Percentiles rank a stretch among this genome's conserved stretches.
Conservation (phyloP, 2,329 filamentous ascomycete genomes). For the Alternaria solani region DNA sequence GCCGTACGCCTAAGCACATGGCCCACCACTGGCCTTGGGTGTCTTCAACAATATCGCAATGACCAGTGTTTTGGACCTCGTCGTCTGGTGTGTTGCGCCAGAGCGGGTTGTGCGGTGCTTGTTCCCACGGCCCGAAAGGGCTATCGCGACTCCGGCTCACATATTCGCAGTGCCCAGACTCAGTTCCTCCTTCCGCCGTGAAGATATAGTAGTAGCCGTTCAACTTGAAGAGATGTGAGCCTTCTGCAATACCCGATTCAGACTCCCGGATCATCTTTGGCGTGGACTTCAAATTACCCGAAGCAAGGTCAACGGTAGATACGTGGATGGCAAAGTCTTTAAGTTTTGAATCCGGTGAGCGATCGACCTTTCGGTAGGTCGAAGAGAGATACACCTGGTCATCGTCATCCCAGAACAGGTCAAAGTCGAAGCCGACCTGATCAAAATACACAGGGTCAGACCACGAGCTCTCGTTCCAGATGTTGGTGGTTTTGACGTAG, state of each 20-base stretch:
- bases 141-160: slow-evolving; percentile 60
- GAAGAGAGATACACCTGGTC: slow-evolving; percentile 57
- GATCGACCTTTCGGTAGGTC: slow-evolving; percentile 23
- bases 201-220: slow-evolving; percentile 38
- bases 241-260: slow-evolving; percentile 37
- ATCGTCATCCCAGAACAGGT: slow-evolving; percentile 63
- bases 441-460: slow-evolving; percentile 37
- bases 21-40: slow-evolving; percentile 35
- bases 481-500: slow-evolving; percentile 45
- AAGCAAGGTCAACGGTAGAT: slow-evolving; percentile 41
- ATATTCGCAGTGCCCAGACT: slow-evolving; percentile 54
- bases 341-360: slow-evolving; percentile 24
- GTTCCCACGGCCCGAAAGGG: slow-evolving; percentile 48
- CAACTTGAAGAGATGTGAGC: slow-evolving; percentile 47
- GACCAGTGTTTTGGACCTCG: slow-evolving; percentile 45
- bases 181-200: slow-evolving; percentile 48
- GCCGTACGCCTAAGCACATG: slow-evolving; percentile 48
- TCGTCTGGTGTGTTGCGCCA: slow-evolving; percentile 44
- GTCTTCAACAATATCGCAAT: slow-evolving; percentile 39
- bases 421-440: slow-evolving; percentile 34
- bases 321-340: slow-evolving; percentile 43
- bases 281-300: slow-evolving; percentile 31
- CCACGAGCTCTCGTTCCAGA: slow-evolving; percentile 27
- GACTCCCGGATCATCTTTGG: slow-evolving; percentile 37
- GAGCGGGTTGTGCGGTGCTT: slow-evolving; percentile 47